Base-by-base conservation (phyloP, 768 basidiomycete species). In the Kwoniella mangroviensis region DNA sequence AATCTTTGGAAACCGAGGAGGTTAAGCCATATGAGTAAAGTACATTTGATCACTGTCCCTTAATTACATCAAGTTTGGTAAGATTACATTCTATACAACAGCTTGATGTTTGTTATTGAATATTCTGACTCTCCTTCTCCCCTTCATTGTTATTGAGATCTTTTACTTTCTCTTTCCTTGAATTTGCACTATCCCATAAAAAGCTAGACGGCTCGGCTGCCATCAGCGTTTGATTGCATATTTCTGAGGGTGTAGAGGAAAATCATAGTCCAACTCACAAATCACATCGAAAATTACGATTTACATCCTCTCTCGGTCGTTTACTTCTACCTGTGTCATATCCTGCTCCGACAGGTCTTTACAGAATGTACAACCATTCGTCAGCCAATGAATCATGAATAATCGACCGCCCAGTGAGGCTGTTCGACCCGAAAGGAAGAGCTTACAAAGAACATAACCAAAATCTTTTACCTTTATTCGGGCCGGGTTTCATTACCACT, bases 381-480 rank as follows among this genome's bases (percentile, higher is more conserved):
- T 74, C 69, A 71, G 65, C 64, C 34, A 7, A 34, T 34, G 1
- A 34, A 7, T 34, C 34, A 34, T 34, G 34, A 34, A 34, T 1
- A 34, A 34, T 34, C 34, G 34, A 34, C 1, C 1, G 9, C 34
- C 34, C 34, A 34, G 26, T 9, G 26, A 40, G 34, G n/a, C 28
- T 5, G 26, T 42, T 52, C 9, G 40, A 22, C 2, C 13, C 3
- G 53, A 17, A 24, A 2, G 15, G 22, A 63, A 45, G 62, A 5
- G 78, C 79, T 73, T 58, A 80, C 82, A 81, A 71, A 26, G 82
- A 81, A 61, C 82, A 83, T 5, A 83, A 68, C 82, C 82, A 83
- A 54, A 83, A 83, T 55, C 81, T 70, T 61, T 83, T 83, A 11
- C 81, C 81, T 66, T 82, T 83, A 63, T 81, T 83, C 57, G 76